Conservation (phyloP, 2,329 filamentous ascomycete genomes). For the Ceratocystiopsis brevicomis region DNA sequence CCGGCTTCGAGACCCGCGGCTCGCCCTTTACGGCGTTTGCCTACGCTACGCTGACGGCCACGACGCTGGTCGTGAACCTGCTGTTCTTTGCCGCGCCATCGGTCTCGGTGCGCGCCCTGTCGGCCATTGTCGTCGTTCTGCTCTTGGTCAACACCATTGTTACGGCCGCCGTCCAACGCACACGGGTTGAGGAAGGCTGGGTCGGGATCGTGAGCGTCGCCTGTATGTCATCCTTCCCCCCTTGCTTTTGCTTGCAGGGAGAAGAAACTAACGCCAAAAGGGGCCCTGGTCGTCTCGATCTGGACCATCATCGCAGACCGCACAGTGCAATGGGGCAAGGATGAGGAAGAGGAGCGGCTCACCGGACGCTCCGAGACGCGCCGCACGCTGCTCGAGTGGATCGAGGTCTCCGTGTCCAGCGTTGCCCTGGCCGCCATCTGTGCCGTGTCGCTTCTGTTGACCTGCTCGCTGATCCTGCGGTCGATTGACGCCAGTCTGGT, state of each 20-base stretch:
- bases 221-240: conserved; percentile 25
- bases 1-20: conserved; percentile 66
- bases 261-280: background rate
- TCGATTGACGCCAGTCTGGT: conserved; percentile 58
- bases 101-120: conserved; percentile 55
- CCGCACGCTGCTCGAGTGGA: conserved; percentile 67
- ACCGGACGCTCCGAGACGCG: conserved; percentile 78
- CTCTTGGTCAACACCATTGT: conserved; percentile 61
- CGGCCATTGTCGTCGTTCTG: conserved; percentile 45
- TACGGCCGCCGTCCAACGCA: conserved; percentile 52
- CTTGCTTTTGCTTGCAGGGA: background rate
- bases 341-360: conserved; percentile 77
- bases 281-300: conserved; percentile 59
- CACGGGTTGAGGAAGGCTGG: conserved; percentile 75
- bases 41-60: conserved; percentile 60
- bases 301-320: conserved; percentile 68
- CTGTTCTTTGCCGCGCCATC: conserved; percentile 81
- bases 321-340: conserved; percentile 78
- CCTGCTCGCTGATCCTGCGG: conserved; percentile 60
- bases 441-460: conserved; percentile 53
- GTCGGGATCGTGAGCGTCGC: conserved; percentile 71
- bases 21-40: conserved; percentile 85
- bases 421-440: conserved; percentile 51
- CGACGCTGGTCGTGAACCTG: conserved; percentile 56
- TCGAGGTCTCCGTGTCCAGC: conserved; percentile 57